phyloP scores from a whole-genome alignment of 371 early-diverging fungal genomes.

The Basidiobolus meristosporus region DNA sequence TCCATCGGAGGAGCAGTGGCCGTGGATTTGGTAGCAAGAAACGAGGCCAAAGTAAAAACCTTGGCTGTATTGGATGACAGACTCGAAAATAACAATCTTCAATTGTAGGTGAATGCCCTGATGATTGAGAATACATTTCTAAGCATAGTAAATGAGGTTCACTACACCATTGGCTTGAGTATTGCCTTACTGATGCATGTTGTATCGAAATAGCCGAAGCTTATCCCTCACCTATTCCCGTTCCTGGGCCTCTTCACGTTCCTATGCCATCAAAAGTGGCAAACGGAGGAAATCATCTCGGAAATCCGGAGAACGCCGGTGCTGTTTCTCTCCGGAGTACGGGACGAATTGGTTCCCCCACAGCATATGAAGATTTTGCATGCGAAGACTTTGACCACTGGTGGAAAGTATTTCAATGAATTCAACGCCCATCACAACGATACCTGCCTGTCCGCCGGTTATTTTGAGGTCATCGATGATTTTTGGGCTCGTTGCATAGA shows the following conservation, averaged over 20 bases:
- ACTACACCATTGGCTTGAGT: not conserved
- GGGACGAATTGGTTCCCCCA: conserved; percentile 80
- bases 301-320: conserved; percentile 52
- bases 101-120: conserved; percentile 37
- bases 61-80: not conserved
- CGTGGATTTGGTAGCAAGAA: conserved; percentile 60
- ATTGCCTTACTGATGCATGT: not conserved
- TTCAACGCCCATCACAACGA: conserved; percentile 86
- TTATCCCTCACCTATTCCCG: conserved; percentile 76
- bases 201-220: conserved; percentile 38
- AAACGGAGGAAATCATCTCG: conserved; percentile 49
- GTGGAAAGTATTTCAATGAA: conserved; percentile 12
- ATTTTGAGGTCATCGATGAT: conserved; percentile 47
- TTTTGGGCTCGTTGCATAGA: too few relatives aligned
- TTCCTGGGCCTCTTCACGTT: conserved; percentile 43
- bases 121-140: conserved; percentile 92
- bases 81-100: not conserved
- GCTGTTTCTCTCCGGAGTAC: conserved; percentile 61
- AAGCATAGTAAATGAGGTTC: conserved; percentile 35
- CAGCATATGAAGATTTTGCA: conserved; percentile 62
- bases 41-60: conserved; percentile 23
- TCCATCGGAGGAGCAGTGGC: conserved; percentile 96
- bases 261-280: conserved; percentile 80
- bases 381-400: conserved; percentile 10
- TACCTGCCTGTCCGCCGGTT: conserved; percentile 69